A percentile compares a stretch with the other conserved stretches of the same genome.
These are phyloP conservation scores for Phytopythium chamaehyphon DNA, from an alignment of 352 stramenopile species.

Conservation along the genomic window DNA sequence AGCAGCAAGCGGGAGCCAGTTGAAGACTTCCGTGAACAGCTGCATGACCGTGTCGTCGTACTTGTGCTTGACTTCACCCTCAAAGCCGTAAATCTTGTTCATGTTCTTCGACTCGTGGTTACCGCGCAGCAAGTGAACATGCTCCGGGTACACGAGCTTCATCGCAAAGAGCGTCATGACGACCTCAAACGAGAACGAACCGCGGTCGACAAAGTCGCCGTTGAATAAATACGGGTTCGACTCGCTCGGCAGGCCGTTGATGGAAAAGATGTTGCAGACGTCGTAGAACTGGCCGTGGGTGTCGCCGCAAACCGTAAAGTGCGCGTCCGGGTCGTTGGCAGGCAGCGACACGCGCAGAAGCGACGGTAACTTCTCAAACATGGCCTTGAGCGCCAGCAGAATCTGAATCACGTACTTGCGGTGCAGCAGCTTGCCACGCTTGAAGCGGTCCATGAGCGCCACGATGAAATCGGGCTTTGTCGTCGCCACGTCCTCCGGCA, in stretches of 20 bases:
- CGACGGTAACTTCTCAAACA: slow-evolving; percentile 88
- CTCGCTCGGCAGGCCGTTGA: slow-evolving; percentile 95
- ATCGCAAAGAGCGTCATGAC: slow-evolving; percentile 97
- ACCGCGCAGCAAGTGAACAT: slow-evolving; percentile 93
- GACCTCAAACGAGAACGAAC: slow-evolving; percentile 98
- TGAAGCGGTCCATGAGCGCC: slow-evolving; percentile 94
- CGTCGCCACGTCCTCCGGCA: slow-evolving; percentile 49
- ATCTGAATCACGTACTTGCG: slow-evolving; percentile 97
- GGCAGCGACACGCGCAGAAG: slow-evolving; percentile 86
- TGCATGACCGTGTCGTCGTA: slow-evolving; percentile 99
- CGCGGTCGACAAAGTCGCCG: slow-evolving; percentile 99
- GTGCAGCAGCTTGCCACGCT: slow-evolving; percentile 96
- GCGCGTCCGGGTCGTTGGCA: slow-evolving; percentile 41
- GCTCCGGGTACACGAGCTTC: slow-evolving; percentile 93
- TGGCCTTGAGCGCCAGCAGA: slow-evolving; percentile 90
- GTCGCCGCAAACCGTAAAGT: slow-evolving; percentile 97
- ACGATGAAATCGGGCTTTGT: slow-evolving; percentile 86
- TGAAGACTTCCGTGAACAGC: slow-evolving; percentile 99
- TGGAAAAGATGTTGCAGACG: slow-evolving; percentile 99
- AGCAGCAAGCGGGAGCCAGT: slow-evolving; percentile 93
- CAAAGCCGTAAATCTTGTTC: slow-evolving; percentile 99
- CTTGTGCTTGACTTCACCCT: slow-evolving; percentile 99
- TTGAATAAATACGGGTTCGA: slow-evolving; percentile 99
- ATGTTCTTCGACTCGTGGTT: slow-evolving; percentile 99
- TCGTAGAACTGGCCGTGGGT: slow-evolving; percentile 99